Evolutionary conservation across 768 basidiomycete species (phyloP).

Genomic region (Lepiota subincarnata): DNA sequence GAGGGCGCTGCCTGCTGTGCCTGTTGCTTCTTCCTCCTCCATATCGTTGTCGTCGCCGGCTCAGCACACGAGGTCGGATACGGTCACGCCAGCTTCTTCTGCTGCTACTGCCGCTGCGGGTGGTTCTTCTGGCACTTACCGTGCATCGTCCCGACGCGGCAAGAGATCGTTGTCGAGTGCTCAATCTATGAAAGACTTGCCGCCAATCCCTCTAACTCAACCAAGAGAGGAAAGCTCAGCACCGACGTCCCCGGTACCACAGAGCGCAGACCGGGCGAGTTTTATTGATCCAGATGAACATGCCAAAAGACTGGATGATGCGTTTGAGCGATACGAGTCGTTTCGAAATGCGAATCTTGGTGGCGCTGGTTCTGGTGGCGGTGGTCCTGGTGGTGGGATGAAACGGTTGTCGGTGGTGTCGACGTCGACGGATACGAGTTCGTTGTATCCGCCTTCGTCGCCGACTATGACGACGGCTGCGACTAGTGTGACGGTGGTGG

Average conservation of each 20-base stretch:
- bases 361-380: slow-evolving; percentile 18
- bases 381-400: background rate
- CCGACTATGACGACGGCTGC: no score
- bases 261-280: slow-evolving; percentile 20
- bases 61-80: background rate
- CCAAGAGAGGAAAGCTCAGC: background rate
- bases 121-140: background rate
- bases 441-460: slow-evolving; percentile 28
- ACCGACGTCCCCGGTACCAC: slow-evolving; percentile 8
- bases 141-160: background rate
- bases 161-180: background rate
- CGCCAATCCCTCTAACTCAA: background rate
- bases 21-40: background rate
- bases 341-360: slow-evolving; percentile 52
- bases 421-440: slow-evolving; percentile 25
- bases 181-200: slow-evolving; percentile 2
- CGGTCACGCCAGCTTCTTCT: no score
- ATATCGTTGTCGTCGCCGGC: background rate
- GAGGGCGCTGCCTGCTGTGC: slow-evolving; percentile 12
- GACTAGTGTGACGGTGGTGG: slow-evolving; percentile 19
- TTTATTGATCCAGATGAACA: slow-evolving; percentile 30
- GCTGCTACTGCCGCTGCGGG: no score
- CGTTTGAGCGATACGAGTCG: slow-evolving; percentile 86
- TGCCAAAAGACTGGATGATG: slow-evolving; percentile 63
- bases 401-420: slow-evolving; percentile 67